Evolutionary conservation across 225 moss, liverwort and hornwort genomes (phyloP).

Genomic region (Takakia lepidozioides): DNA sequence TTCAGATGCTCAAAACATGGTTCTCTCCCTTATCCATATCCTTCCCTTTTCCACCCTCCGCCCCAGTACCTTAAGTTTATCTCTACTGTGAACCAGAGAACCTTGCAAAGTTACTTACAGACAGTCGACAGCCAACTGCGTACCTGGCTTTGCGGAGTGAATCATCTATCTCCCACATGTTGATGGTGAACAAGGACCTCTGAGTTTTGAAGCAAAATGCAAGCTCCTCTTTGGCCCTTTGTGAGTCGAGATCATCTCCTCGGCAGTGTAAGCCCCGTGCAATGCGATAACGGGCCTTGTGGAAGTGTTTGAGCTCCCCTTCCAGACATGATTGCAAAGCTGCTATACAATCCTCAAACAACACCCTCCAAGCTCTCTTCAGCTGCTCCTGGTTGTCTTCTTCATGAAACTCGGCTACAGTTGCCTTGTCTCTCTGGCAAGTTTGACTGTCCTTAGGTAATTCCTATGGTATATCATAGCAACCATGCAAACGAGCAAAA

Average conservation of each 20-base stretch:
- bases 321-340: constrained; percentile 86
- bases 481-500: too few species aligned
- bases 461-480: too few species aligned
- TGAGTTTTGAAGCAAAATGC: constrained; percentile 95
- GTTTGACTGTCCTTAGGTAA: too few species aligned
- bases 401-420: constrained; percentile 30
- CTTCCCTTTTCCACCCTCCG: too few species aligned
- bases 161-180: constrained; percentile 99
- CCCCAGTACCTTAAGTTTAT: too few species aligned
- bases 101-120: too few species aligned
- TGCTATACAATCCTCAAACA: constrained; percentile 81
- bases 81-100: too few species aligned
- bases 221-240: constrained; percentile 92
- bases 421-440: constrained; percentile 26
- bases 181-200: constrained; percentile 89
- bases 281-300: constrained; percentile 87
- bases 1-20: too few species aligned
- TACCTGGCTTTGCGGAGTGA: constrained; percentile 77
- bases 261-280: constrained; percentile 69
- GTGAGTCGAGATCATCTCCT: constrained; percentile 61
- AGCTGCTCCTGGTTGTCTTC: constrained; percentile 40
- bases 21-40: too few species aligned
- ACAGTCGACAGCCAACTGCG: too few species aligned
- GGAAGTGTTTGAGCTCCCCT: constrained; percentile 96
- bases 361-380: constrained; percentile 51